A percentile compares a stretch with the other conserved stretches of the same genome.
phyloP scores from a whole-genome alignment of 768 basidiomycete genomes.

The Cystofilobasidium macerans region DNA sequence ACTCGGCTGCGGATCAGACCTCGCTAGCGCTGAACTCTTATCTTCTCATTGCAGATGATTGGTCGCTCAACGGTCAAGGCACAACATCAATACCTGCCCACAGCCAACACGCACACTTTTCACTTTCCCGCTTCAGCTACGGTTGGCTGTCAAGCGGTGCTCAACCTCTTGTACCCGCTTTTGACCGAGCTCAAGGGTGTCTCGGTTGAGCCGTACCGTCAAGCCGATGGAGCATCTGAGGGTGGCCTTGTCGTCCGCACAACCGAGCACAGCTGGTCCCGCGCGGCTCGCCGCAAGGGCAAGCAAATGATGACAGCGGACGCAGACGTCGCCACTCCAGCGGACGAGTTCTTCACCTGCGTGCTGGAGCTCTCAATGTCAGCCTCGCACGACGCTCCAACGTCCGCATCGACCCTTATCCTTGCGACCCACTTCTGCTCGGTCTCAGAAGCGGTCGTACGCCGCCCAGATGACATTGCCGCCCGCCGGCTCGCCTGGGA shows the following conservation, averaged over 20 bases:
- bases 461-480: no score
- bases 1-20: background rate
- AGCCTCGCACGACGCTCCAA: no score
- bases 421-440: background rate
- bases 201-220: background rate
- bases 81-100: conserved; percentile 43
- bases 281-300: conserved; percentile 49
- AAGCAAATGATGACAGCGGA: conserved; percentile 31
- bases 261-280: conserved; percentile 54
- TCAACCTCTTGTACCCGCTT: conserved; percentile 33
- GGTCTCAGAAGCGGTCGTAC: background rate
- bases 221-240: background rate
- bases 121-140: conserved; percentile 36
- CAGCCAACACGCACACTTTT: conserved; percentile 34
- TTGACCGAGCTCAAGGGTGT: conserved; percentile 17
- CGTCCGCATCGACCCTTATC: background rate
- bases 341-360: background rate
- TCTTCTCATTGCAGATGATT: conserved; percentile 39
- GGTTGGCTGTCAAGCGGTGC: conserved; percentile 21
- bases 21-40: background rate
- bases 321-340: background rate
- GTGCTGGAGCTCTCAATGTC: background rate
- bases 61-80: conserved; percentile 45
- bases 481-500: background rate
- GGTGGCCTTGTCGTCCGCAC: conserved; percentile 31